These are phyloP conservation scores for Chlamydomonas sp. DNA, from an alignment of 139 green algal genomes.

Conservation along the genomic window DNA sequence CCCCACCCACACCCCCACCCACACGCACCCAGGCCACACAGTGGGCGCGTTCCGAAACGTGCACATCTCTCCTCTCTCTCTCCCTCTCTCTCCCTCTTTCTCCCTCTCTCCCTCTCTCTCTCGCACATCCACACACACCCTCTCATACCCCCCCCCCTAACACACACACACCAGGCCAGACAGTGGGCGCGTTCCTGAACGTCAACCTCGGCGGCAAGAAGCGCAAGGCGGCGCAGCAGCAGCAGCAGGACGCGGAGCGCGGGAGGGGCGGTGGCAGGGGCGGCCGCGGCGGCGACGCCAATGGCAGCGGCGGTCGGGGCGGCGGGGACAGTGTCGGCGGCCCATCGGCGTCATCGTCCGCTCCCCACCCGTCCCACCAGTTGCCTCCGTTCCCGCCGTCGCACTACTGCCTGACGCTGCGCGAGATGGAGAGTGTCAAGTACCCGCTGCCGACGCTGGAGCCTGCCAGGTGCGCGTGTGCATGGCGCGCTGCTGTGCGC, in stretches of 20 bases:
- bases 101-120: too few relatives aligned
- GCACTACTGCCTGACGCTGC: slow-evolving; percentile 40
- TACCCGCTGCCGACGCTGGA: slow-evolving; percentile 45
- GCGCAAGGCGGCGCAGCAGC: background rate
- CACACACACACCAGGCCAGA: slow-evolving; percentile 27
- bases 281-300: background rate
- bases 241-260: background rate
- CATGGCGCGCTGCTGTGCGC: too few relatives aligned
- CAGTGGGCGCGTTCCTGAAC: slow-evolving; percentile 35
- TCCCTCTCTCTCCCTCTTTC: background rate
- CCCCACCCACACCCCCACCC: background rate
- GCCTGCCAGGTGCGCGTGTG: too few relatives aligned
- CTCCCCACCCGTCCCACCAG: too few relatives aligned
- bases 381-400: slow-evolving; percentile 41
- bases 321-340: too few relatives aligned
- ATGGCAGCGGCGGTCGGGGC: background rate
- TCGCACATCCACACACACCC: background rate
- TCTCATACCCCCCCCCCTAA: background rate
- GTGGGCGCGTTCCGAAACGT: too few relatives aligned
- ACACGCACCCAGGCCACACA: background rate
- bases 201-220: slow-evolving; percentile 23
- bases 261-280: background rate
- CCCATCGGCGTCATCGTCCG: too few relatives aligned
- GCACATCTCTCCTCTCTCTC: background rate
- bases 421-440: slow-evolving; percentile 41